These are phyloP conservation scores for Candida ipomoeae DNA, from an alignment of 805 yeast genomes.

Conservation along the genomic window DNA sequence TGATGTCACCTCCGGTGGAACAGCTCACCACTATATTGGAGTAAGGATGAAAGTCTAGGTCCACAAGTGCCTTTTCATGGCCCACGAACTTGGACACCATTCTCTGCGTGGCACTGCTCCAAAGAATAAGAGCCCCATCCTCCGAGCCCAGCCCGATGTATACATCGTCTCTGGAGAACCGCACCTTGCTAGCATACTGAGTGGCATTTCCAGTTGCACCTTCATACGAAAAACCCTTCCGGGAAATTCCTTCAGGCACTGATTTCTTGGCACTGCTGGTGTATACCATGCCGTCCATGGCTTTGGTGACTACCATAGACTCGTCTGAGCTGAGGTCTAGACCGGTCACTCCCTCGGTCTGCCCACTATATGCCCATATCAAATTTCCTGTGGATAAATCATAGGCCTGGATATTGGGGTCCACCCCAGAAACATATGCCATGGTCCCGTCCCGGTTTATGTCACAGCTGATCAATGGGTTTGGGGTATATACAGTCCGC, in stretches of 20 bases:
- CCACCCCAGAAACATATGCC: conserved; percentile 63
- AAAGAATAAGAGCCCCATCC: conserved; percentile 52
- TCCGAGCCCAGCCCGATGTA: conserved; percentile 56
- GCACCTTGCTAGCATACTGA: conserved; percentile 46
- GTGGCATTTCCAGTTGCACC: conserved; percentile 58
- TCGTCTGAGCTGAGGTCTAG: conserved; percentile 46
- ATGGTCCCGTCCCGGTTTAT: conserved; percentile 35
- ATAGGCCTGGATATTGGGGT: conserved; percentile 56
- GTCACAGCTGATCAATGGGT: conserved; percentile 52
- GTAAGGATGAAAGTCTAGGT: conserved; percentile 51
- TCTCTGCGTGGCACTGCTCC: conserved; percentile 55
- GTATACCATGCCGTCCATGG: conserved; percentile 54
- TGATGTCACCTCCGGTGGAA: conserved; percentile 54
- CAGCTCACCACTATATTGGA: conserved; percentile 42
- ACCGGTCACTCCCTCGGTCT: conserved; percentile 54
- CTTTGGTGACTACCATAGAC: conserved; percentile 45
- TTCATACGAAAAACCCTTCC: conserved; percentile 48
- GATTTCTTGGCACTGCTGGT: conserved; percentile 51
- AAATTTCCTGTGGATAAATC: conserved; percentile 48
- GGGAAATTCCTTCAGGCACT: conserved; percentile 35
- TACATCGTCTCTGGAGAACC: conserved; percentile 40
- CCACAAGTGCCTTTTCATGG: conserved; percentile 59
- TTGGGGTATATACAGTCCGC: conserved; percentile 40
- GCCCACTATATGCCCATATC: conserved; percentile 43
- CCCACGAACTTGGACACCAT: conserved; percentile 50